Evolutionary conservation across 768 basidiomycete species (phyloP).

Genomic region (Leccinum boreale): DNA sequence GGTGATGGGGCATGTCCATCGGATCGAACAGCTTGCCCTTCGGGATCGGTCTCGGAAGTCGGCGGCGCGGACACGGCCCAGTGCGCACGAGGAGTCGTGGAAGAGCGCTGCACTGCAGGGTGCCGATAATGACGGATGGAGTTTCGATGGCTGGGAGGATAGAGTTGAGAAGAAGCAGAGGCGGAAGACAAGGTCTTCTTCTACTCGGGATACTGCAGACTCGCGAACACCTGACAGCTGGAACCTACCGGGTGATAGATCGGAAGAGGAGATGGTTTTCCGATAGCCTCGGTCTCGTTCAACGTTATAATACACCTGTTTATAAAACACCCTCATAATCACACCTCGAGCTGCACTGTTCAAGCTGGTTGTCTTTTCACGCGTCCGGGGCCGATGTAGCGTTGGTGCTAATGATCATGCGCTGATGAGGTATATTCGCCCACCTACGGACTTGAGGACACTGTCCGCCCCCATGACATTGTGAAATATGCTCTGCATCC

Average conservation of each 20-base stretch:
- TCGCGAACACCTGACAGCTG: conserved; percentile 1
- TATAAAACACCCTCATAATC: not conserved
- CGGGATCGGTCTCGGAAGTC: conserved; percentile 20
- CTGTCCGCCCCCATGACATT: too few species aligned
- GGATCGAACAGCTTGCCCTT: conserved; percentile 46
- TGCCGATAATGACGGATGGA: conserved; percentile 39
- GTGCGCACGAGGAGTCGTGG: conserved; percentile 37
- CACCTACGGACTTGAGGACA: too few species aligned
- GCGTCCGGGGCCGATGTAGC: too few species aligned
- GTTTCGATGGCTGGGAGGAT: conserved; percentile 47
- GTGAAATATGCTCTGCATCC: too few species aligned
- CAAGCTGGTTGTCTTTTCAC: too few species aligned
- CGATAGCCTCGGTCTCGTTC: not conserved
- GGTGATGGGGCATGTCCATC: conserved; percentile 47
- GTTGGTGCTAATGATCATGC: too few species aligned
- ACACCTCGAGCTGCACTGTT: not conserved
- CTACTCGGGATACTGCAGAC: not conserved
- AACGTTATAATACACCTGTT: not conserved
- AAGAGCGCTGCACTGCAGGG: conserved; percentile 35
- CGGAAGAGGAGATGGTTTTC: not conserved
- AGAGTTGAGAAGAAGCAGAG: not conserved
- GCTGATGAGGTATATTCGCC: too few species aligned
- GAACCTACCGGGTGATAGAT: not conserved
- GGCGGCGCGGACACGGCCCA: not conserved
- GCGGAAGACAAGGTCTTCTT: not conserved